phyloP scores from a whole-genome alignment of 176 grass and related monocot genomes.

The Bolboschoenus planiculmis region DNA sequence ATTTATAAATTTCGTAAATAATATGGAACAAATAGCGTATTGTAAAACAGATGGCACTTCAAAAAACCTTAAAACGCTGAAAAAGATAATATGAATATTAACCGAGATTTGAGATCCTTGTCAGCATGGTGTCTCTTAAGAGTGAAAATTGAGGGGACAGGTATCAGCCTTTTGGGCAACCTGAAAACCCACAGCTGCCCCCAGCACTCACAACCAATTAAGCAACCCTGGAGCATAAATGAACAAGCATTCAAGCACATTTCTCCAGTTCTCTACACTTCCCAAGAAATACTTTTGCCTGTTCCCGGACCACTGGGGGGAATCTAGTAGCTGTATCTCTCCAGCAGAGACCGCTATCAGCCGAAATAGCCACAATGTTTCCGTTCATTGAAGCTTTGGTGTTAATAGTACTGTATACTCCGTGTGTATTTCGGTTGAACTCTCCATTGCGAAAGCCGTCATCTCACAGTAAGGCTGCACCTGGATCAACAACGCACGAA shows the following conservation, averaged over 20 bases:
- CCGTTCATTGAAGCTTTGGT: neutral
- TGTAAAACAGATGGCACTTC: too few relatives aligned
- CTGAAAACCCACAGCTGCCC: neutral
- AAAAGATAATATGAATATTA: neutral
- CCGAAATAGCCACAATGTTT: neutral
- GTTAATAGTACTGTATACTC: neutral
- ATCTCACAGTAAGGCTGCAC: neutral
- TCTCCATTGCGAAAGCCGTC: neutral
- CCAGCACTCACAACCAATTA: constrained; percentile 1
- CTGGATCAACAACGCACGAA: neutral
- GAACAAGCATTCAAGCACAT: constrained; percentile 18
- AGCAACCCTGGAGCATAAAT: constrained; percentile 14
- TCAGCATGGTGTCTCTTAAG: neutral
- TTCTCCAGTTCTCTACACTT: constrained; percentile 14
- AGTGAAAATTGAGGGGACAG: neutral
- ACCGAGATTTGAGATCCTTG: neutral
- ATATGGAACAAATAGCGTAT: too few relatives aligned
- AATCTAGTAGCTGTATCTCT: neutral
- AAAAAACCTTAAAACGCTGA: too few relatives aligned
- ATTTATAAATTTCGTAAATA: too few relatives aligned
- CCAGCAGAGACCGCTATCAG: neutral
- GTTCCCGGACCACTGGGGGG: neutral
- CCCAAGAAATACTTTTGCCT: constrained; percentile 16
- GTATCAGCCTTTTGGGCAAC: neutral
- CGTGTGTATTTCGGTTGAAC: neutral